Base-by-base conservation (phyloP, 1,139 yeast species). In the Scheffersomyces titani region DNA sequence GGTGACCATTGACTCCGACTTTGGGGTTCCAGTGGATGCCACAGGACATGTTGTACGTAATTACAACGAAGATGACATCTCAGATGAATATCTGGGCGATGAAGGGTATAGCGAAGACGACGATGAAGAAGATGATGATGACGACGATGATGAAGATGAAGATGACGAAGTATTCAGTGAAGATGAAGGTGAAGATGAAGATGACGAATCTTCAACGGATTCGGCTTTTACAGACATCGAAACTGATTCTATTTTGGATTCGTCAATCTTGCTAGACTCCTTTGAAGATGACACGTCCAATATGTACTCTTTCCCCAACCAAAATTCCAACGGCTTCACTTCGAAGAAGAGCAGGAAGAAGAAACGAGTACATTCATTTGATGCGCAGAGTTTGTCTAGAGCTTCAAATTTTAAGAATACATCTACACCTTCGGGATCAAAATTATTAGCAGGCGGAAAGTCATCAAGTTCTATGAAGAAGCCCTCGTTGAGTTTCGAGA, bases 221-320 rank as follows among this genome's bases (percentile, higher is more conserved):
- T 78, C 82, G 0, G 82, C 82, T 4, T 79, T 79, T 57, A 79
- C 83, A 0, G 83, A 79, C 57, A 73, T 79, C 19, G 82, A 79
- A 55, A 72, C 75, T 3, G 81, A 75, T 52, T 77, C 82, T 0
- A 65, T 77, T 40, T 57, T 74, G 49, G 77, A 73, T 47, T 68
- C 77, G 4, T 74, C 80, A 0, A 59, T 73, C 18, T 54, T 76
- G 44, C 63, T 72, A 19, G 74, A 69, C 47, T 69, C 78, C 0
- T 75, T 61, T 51, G 58, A 61, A 46, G 61, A 59, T 6, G 54
- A 58, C 19, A 66, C 62, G 21, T 53, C 63, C 6, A 52, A 60
- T 45, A 59, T 63, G 9, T 68, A 63, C 52, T 62, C 69, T 0
- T 69, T 66, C 52, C 63, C 59, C 18, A 63, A 63, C 40, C 59